A percentile compares a stretch with the other conserved stretches of the same genome.
Evolutionary conservation across 2,329 filamentous ascomycete genomes (phyloP).

Genomic region (Aschersonia sp.): DNA sequence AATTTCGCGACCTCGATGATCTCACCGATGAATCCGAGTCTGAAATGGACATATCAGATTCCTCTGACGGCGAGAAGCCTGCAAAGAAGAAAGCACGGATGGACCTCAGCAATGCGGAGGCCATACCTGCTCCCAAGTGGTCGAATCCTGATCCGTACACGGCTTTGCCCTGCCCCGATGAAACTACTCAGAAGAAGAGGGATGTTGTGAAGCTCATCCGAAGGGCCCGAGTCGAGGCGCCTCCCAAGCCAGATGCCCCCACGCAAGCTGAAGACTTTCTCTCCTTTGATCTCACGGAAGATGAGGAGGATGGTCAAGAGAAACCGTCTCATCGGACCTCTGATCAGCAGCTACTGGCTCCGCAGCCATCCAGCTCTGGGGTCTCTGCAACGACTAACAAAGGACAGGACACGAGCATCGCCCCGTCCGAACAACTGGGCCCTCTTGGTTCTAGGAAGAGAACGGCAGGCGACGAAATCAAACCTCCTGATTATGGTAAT

Average conservation of each 20-base stretch:
- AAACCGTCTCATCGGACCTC: conserved; percentile 8
- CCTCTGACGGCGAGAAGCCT: conserved; percentile 21
- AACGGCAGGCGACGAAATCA: conserved; percentile 54
- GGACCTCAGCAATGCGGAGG: conserved; percentile 14
- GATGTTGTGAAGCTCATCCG: conserved; percentile 86
- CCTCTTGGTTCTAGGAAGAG: conserved; percentile 58
- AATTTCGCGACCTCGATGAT: conserved; percentile 39
- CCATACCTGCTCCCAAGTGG: conserved; percentile 56
- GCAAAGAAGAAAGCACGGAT: conserved; percentile 20
- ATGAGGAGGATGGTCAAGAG: conserved; percentile 22
- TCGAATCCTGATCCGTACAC: conserved; percentile 95
- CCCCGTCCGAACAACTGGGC: conserved; percentile 19
- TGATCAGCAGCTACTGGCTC: conserved; percentile 6
- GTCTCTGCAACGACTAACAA: neutral
- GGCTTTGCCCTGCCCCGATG: conserved; percentile 65
- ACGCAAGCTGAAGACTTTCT: conserved; percentile 72
- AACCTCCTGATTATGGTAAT: conserved; percentile 35
- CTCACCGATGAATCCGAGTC: conserved; percentile 49
- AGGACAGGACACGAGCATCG: conserved; percentile 8
- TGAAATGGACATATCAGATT: conserved; percentile 45
- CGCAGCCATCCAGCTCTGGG: conserved; percentile 1
- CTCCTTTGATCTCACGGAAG: conserved; percentile 58
- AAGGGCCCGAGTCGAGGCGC: conserved; percentile 58
- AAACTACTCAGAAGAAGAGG: conserved; percentile 57
- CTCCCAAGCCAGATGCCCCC: conserved; percentile 32